Evolutionary conservation across 352 stramenopile species (phyloP), one percentile per base, ranked within the genome.

Genomic region (Phytopythium delawarense): DNA sequence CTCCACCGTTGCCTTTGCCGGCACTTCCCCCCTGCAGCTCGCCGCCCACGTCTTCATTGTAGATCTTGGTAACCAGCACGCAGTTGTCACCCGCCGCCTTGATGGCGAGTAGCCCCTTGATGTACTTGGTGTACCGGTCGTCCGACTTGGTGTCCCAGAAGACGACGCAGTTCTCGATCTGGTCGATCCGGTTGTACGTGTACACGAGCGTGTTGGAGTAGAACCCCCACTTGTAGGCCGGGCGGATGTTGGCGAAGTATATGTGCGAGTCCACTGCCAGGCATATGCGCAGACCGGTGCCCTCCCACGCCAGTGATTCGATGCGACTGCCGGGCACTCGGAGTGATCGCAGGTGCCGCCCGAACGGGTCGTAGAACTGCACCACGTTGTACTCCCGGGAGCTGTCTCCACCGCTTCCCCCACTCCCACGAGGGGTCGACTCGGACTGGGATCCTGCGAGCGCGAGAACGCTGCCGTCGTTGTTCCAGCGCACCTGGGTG

Each of bases 191-290:
- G 53, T 92, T 92, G 82, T 96, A 96, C 59, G 91, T 89, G 71
- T 97, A 97, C 18, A 95, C 90, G 50, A 98, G 64, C n/a, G 90
- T 96, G 58, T 92, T 89, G 18, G 75, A 69, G 59, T 96, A 96
- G 59, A 87, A 96, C 15, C 88, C 88, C 91, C 91, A 98, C 49
- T 91, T 92, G 78, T 98, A 98, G 42, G 87, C 83, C 21, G 85
- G 90, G 8, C 94, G 88, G 50, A 98, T 94, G 73, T 98, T 98
- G 39, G 94, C 94, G 74, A 98, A 98, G 79, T 97, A 98, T 56
- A 98, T 98, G 77, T 96, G 92, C 21, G 89, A 93, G 72, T 97
- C 94, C 23, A 98, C 92, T 0, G 94, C 94, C 20, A 98, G 67
- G 45, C 93, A 96, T 46, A 98, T 95, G 35, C 92, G 79, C 42